phyloP scores from a whole-genome alignment of 2,329 filamentous ascomycete species.

The Colletotrichum camelliae region DNA sequence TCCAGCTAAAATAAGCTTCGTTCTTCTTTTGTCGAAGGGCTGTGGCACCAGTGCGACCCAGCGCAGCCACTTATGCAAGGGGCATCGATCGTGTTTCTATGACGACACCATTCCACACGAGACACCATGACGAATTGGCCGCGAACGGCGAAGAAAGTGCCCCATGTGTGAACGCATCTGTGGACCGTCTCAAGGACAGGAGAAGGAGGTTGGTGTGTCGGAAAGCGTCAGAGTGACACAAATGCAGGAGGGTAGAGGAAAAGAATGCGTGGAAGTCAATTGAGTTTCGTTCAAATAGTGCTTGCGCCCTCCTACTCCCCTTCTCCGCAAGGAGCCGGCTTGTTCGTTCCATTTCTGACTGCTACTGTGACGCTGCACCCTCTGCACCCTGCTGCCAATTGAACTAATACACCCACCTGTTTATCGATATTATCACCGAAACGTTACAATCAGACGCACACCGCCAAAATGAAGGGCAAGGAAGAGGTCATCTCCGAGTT shows the following conservation, averaged over 20 bases:
- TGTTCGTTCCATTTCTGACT: neutral
- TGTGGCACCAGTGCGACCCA: neutral
- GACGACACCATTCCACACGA: slow-evolving; percentile 24
- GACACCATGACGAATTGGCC: slow-evolving; percentile 19
- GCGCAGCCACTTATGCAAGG: slow-evolving; percentile 25
- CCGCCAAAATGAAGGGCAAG: slow-evolving; percentile 27
- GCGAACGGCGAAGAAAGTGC: neutral
- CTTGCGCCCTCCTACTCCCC: neutral
- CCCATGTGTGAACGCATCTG: slow-evolving; percentile 11
- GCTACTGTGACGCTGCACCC: neutral
- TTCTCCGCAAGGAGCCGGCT: neutral
- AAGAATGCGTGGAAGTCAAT: neutral
- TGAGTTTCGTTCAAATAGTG: slow-evolving; percentile 21
- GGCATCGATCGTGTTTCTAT: slow-evolving; percentile 11
- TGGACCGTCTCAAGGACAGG: neutral
- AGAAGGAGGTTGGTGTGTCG: neutral
- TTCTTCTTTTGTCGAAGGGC: neutral
- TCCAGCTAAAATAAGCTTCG: neutral
- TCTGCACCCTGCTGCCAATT: neutral
- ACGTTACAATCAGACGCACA: neutral
- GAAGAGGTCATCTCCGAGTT: slow-evolving; percentile 57
- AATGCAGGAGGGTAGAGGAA: neutral
- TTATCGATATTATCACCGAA: neutral
- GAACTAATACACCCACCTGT: neutral
- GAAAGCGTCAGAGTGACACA: neutral